Base-by-base conservation (phyloP, 1,139 yeast genomes). In the Taphrina sp. region DNA sequence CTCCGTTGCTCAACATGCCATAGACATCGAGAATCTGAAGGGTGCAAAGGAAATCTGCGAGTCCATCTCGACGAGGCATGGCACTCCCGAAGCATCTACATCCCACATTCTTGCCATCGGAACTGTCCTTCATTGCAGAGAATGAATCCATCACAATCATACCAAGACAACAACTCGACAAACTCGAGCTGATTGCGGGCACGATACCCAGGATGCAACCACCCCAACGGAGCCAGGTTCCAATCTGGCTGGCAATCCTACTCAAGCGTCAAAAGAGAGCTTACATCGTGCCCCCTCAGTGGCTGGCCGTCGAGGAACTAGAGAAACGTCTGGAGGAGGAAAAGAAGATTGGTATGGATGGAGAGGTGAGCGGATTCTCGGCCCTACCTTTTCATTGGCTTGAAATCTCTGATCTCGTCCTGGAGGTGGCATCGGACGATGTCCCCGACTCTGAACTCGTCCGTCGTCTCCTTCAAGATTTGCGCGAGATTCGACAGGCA, bases 301-400 rank as follows among this genome's bases (percentile, higher is more conserved):
- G 99, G 99, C 74, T 92, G n/a, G 77, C 76, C 14, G 70, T 78
- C 52, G 72, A 73, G n/a, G 74, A 73, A 57, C 69, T 92, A 57
- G 77, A 78, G 59, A 75, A 74, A 3, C 75, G 77, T 53, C 81
- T 85, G 63, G 89, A 85, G 10, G 83, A 79, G 59, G 98, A 92
- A 65, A 71, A 80, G 44, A 71, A 74, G 4, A 68, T 76, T 56
- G 77, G 81, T 1, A 75, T 75, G 35, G 72, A 78, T 59, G 54
- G 54, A 4, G 34, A 39, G 12, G 26, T 35, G 10, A 22, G 46
- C 2, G 54, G 54, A 12, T 92, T 92, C 65, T 79, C 90, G 51
- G 73, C 76, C 12, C 70, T 92, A 42, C 97, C 97, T 0, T 81
- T 83, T 80, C 81, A 83, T 66, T 92, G 98, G 98, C 72, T 90